Base-by-base conservation (phyloP, 1,139 yeast species). In the Geotrichum reessii region DNA sequence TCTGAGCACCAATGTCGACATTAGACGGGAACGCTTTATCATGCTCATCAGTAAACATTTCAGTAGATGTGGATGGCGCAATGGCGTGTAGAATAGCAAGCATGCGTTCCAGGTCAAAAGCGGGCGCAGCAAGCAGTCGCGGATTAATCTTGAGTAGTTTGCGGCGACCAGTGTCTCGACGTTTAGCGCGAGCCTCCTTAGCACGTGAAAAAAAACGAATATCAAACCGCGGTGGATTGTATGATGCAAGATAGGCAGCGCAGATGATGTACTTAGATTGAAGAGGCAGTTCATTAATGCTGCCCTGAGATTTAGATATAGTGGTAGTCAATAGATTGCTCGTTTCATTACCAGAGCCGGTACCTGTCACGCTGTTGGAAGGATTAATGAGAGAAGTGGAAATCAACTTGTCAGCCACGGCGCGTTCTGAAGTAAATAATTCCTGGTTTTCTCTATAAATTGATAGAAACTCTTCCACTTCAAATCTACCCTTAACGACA, bases 191-290 rank as follows among this genome's bases (percentile, higher is more conserved):
- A 46, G 80, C 75, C 21, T 80, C 81, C 63, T 82, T 81, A 25
- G 85, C 76, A 61, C 78, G 79, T 50, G 92, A 83, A 64, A 86
- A 87, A 59, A 78, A 74, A 50, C 81, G 79, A 63, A 82, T 74
- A 68, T 87, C 95, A 62, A 76, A 75, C 61, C 80, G 80, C 3
- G 84, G 82, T 5, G 83, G 83, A 55, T 82, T 81, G 66, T 79
- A 84, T 0, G 92, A 85, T 0, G 92, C 91, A 58, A 87, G 73
- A 65, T 84, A 87, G 0, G 89, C 83, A 0, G 92, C 88, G 56
- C 86, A 76, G 25, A 87, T 71, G 2, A 86, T 73, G 65, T 76
- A 84, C 67, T 84, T 84, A n/a, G 88, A 79, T 58, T 79, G 78
- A 12, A 71, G 67, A 0, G 89, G 84, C 59, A 85, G 73, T 17